Evolutionary conservation across 2,329 filamentous ascomycete genomes (phyloP).

Genomic region (Colletotrichum siamense): DNA sequence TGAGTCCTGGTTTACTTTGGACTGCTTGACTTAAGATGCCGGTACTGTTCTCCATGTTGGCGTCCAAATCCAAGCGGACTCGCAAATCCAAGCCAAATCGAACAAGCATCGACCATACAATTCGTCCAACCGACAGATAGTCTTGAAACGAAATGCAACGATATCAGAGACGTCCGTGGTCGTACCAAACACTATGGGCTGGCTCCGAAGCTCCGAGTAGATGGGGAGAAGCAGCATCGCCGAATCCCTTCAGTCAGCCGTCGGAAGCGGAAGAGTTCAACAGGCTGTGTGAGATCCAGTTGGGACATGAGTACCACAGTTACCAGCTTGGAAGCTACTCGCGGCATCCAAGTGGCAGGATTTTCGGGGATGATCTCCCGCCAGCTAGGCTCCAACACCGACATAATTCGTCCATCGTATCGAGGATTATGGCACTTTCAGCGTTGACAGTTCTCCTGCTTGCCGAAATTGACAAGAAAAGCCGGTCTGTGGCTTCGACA

Average conservation of each 20-base stretch:
- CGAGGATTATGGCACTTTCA: background rate
- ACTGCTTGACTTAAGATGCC: background rate
- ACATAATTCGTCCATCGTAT: background rate
- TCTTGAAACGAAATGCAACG: background rate
- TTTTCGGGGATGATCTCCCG: background rate
- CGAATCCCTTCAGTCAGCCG: conserved; percentile 1
- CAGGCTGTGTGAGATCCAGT: background rate
- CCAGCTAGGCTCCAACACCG: background rate
- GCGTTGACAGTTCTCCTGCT: background rate
- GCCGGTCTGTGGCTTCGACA: background rate
- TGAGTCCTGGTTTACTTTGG: background rate
- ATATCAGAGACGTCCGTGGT: background rate
- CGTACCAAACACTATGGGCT: background rate
- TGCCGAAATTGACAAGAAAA: background rate
- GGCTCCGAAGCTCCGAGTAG: background rate
- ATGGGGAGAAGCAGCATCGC: background rate
- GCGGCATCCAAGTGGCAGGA: background rate
- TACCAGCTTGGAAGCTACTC: conserved; percentile 11
- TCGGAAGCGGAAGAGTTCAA: background rate
- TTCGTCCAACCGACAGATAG: background rate
- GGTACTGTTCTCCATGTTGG: background rate
- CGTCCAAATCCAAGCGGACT: background rate
- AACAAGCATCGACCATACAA: background rate
- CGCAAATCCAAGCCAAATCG: too few species aligned
- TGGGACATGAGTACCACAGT: background rate